A percentile compares a stretch with the other conserved stretches of the same genome.
phyloP scores from a whole-genome alignment of 1,284 basidiomycete genomes.

The Fomitopsis palustris region DNA sequence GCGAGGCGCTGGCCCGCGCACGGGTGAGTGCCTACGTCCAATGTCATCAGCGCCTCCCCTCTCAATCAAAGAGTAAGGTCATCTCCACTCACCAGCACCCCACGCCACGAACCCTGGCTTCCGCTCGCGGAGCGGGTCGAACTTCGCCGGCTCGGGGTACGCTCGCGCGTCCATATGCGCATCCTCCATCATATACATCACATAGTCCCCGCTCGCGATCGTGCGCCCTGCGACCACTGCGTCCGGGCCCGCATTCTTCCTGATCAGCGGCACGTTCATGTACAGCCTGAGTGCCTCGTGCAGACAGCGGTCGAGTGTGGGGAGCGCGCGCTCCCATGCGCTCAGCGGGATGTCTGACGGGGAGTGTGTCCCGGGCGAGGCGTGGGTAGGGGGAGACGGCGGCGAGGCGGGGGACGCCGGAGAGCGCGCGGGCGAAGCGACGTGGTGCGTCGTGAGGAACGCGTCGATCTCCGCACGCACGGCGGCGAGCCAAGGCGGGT shows the following conservation, averaged over 20 bases:
- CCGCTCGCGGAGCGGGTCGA: constrained; percentile 29
- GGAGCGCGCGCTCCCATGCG: constrained; percentile 35
- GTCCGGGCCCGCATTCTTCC: constrained; percentile 21
- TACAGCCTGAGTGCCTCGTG: constrained; percentile 32
- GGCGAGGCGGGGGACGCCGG: too few species aligned
- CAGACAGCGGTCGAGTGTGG: constrained; percentile 30
- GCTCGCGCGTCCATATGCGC: constrained; percentile 31
- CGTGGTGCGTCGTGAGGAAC: background rate
- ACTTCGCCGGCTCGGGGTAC: constrained; percentile 31
- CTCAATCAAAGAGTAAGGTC: too few species aligned
- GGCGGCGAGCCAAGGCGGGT: background rate
- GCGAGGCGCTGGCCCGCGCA: constrained; percentile 34
- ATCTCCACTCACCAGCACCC: constrained; percentile 23
- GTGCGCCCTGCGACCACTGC: constrained; percentile 17
- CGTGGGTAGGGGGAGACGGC: background rate
- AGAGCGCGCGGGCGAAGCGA: background rate
- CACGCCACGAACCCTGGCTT: constrained; percentile 28
- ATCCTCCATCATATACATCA: constrained; percentile 29
- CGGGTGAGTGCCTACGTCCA: constrained; percentile 24
- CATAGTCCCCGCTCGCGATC: constrained; percentile 28
- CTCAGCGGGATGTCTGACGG: constrained; percentile 23
- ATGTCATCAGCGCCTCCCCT: background rate
- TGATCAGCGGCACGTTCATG: constrained; percentile 16
- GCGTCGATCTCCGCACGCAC: background rate
- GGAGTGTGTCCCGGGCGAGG: background rate